Conservation (phyloP, 2,329 filamentous ascomycete species). For the Daldinia sp. region DNA sequence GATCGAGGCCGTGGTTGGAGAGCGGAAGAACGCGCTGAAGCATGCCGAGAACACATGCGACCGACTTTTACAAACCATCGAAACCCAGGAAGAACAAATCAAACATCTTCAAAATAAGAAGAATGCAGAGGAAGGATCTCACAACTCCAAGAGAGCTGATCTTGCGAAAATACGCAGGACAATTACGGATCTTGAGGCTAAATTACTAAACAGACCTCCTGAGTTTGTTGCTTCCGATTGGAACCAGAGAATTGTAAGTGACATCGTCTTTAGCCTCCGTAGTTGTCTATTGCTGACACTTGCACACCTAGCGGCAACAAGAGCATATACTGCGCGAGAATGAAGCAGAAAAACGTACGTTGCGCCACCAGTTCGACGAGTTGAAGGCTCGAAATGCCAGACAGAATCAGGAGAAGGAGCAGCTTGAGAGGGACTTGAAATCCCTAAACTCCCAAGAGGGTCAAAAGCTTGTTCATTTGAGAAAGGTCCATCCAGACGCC, state of each 20-base stretch:
- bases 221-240: conserved; percentile 77
- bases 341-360: conserved; percentile 56
- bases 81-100: conserved; percentile 57
- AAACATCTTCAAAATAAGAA: conserved; percentile 60
- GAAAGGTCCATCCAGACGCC: conserved; percentile 70
- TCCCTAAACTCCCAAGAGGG: conserved; percentile 80
- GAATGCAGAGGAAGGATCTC: conserved; percentile 64
- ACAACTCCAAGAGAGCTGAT: conserved; percentile 59
- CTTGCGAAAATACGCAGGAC: conserved; percentile 60
- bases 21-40: conserved; percentile 66
- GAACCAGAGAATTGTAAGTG: conserved; percentile 78
- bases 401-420: conserved; percentile 55
- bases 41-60: conserved; percentile 66
- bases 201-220: conserved; percentile 70
- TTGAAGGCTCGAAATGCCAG: conserved; percentile 58
- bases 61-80: conserved; percentile 52
- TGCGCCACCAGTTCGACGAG: conserved; percentile 53
- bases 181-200: conserved; percentile 73
- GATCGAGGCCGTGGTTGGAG: conserved; percentile 67
- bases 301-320: conserved; percentile 65
- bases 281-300: conserved; percentile 43
- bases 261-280: not conserved
- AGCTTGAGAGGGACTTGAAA: conserved; percentile 63
- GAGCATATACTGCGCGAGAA: conserved; percentile 68
- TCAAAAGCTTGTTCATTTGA: conserved; percentile 76